These are phyloP conservation scores for Zoysia japonica DNA, from an alignment of 176 grass and related monocot genomes.

Conservation along the genomic window DNA sequence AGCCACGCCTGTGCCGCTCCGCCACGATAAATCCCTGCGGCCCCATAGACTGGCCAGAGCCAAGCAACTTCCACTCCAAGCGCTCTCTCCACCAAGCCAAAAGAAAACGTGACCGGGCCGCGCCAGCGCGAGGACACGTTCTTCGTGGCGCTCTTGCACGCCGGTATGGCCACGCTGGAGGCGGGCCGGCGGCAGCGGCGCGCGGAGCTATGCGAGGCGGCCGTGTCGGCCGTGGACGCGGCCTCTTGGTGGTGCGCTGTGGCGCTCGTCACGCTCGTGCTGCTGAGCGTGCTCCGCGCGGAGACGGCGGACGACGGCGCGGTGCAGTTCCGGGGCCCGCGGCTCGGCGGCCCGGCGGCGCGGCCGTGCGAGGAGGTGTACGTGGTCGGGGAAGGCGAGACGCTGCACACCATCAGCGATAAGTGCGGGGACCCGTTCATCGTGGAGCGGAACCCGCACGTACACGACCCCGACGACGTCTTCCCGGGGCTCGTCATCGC, in stretches of 20 bases:
- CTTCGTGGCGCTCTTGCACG: neutral
- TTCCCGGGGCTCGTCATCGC: conserved; percentile 91
- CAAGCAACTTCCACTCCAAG: conserved; percentile 36
- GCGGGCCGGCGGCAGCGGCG: neutral
- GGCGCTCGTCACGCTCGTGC: conserved; percentile 64
- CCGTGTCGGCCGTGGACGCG: conserved; percentile 48
- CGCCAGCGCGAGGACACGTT: neutral
- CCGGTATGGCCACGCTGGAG: conserved; percentile 10
- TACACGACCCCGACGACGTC: conserved; percentile 98
- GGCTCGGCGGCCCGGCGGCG: conserved; percentile 33
- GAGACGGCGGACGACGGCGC: conserved; percentile 26
- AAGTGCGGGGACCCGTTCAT: conserved; percentile 95
- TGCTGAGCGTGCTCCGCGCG: conserved; percentile 59
- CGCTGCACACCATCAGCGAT: conserved; percentile 93
- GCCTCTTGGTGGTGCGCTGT: conserved; percentile 75
- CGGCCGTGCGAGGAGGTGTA: conserved; percentile 89
- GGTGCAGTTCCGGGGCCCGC: conserved; percentile 28
- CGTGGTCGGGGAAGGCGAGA: conserved; percentile 82
- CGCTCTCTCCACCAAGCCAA: neutral
- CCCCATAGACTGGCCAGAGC: neutral
- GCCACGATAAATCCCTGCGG: conserved; percentile 21
- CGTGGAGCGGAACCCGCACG: conserved; percentile 90
- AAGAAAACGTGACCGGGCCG: neutral
- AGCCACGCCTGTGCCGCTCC: conserved; percentile 35
- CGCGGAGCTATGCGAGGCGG: conserved; percentile 44